Conservation (phyloP, 495 filamentous ascomycete species). For the Trichoderma gamsii region DNA sequence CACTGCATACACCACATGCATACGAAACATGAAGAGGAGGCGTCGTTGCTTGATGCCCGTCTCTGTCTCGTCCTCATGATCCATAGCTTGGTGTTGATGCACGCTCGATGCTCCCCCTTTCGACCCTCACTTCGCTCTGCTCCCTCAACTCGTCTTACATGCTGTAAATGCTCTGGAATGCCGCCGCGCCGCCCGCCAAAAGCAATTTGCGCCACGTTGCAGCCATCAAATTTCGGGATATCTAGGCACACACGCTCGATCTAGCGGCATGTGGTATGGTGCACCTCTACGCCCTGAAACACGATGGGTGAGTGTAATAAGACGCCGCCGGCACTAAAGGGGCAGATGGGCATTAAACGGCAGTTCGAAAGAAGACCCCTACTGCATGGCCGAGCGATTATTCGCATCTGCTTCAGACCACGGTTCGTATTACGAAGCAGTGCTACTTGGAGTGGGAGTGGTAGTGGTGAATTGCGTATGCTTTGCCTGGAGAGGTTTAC, state of each 20-base stretch:
- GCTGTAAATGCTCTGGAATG: neutral
- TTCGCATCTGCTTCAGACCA: neutral
- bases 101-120: neutral
- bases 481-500: too few species aligned
- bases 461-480: neutral
- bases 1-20: conserved; percentile 1
- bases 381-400: neutral
- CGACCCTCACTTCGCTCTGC: neutral
- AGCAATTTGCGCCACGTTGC: neutral
- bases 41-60: neutral
- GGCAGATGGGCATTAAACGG: neutral
- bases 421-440: neutral
- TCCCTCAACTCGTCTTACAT: neutral
- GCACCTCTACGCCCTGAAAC: conserved; percentile 6
- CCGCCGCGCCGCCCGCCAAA: neutral
- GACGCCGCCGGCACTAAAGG: neutral
- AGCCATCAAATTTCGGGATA: neutral
- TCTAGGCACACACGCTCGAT: neutral
- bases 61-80: neutral
- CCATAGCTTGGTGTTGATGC: too few species aligned
- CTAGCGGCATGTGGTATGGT: conserved; percentile 12
- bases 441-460: neutral
- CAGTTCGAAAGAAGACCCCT: conserved; percentile 10
- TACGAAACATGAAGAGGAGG: neutral
- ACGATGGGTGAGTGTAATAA: conserved; percentile 6